Conservation (phyloP, 768 basidiomycete genomes). For the Amanita rimosa region DNA sequence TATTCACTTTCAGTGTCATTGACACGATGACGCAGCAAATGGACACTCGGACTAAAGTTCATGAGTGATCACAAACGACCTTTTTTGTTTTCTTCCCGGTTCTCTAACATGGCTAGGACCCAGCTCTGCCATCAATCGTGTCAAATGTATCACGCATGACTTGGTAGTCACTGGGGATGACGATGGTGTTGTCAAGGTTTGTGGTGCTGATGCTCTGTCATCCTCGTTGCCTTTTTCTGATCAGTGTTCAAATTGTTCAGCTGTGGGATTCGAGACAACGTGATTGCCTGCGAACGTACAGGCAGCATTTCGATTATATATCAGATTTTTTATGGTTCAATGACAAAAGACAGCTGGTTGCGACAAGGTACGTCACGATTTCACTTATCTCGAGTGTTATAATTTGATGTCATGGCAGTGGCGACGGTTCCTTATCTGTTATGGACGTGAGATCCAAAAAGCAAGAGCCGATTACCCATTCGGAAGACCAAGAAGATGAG, state of each 20-base stretch:
- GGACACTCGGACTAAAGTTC: conserved; percentile 39
- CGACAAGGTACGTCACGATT: conserved; percentile 58
- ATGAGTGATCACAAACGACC: conserved; percentile 44
- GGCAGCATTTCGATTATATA: conserved; percentile 91
- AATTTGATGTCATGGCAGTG: conserved; percentile 31
- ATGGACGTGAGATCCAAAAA: conserved; percentile 85
- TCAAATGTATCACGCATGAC: conserved; percentile 59
- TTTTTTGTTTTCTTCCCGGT: neutral
- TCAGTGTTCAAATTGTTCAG: conserved; percentile 39
- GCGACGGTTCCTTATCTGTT: conserved; percentile 88
- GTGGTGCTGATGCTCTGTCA: conserved; percentile 7
- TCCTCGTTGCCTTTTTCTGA: neutral
- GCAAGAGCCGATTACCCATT: conserved; percentile 66
- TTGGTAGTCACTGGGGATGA: conserved; percentile 85
- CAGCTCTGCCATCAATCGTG: conserved; percentile 80
- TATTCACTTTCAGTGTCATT: conserved; percentile 36
- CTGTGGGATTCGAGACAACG: conserved; percentile 81
- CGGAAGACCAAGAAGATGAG: conserved; percentile 95
- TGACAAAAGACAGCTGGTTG: conserved; percentile 75
- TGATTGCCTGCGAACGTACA: conserved; percentile 55
- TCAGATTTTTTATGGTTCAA: conserved; percentile 83
- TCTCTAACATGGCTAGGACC: conserved; percentile 21
- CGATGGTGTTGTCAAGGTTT: conserved; percentile 86
- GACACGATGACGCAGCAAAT: conserved; percentile 49
- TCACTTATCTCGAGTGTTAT: neutral